Evolutionary conservation across 169 alveolate genomes (phyloP), one percentile per base, ranked within the genome.

Genomic region (Plasmodium berghei): DNA sequence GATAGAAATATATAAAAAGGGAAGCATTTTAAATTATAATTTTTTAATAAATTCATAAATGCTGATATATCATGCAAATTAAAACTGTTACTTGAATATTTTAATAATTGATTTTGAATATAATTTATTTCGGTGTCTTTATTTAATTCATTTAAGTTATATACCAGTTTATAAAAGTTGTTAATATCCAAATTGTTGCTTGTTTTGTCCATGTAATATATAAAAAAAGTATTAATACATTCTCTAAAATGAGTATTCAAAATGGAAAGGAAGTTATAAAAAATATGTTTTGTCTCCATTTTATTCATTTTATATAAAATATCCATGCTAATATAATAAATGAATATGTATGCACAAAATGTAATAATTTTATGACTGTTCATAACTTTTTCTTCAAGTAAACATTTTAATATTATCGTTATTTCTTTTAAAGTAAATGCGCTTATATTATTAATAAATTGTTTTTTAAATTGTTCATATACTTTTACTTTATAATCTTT

Each of bases 391-490:
- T 83, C 85, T 49, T 83, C 90, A 48, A 56, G 8, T 16, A 83
- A 69, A 10, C 90, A 83, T 66, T 83, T 83, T 34, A 83, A 56
- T 69, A 83, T 83, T n/a, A 83, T 83, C 10, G 85, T 83, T 72
- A 70, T n/a, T 56, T 83, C 90, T 45, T 83, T 83, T 52, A 83
- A 45, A 48, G 64, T 45, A 69, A 83, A 70, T 9, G 22, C 20
- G 48, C 26, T 83, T 22, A 66, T 61, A 28, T 83, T 69, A 49
- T 72, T 5, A 34, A 66, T 54, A 49, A 83, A 83, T 83, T 67
- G 34, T 0, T 55, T 64, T 20, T 12, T 61, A 70, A 83, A 56
- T 83, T 69, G 46, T 3, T n/a, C 70, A 56, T 69, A 83, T 54
- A 56, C 75, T 28, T 52, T 59, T 69, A 20, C 48, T 72, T 34